phyloP scores from a whole-genome alignment of 2,329 filamentous ascomycete species.

The Venturia nashicola region DNA sequence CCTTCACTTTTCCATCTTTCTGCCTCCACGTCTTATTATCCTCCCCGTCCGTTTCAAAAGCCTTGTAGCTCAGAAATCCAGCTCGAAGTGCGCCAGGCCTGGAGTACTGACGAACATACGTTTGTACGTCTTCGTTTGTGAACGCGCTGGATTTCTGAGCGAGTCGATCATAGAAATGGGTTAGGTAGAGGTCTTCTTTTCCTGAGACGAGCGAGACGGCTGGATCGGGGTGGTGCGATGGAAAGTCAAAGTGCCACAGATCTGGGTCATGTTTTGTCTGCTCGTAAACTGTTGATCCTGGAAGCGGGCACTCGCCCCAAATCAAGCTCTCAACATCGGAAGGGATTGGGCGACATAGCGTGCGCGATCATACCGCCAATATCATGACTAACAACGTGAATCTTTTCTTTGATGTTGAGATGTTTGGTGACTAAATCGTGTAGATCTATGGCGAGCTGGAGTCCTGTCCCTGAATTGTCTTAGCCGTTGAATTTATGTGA shows the following conservation, averaged over 20 bases:
- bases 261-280: slow-evolving; percentile 18
- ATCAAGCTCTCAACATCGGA: slow-evolving; percentile 23
- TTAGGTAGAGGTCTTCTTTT: slow-evolving; percentile 18
- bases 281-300: slow-evolving; percentile 23
- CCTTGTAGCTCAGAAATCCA: slow-evolving; percentile 21
- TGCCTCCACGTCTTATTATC: slow-evolving; percentile 16
- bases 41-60: slow-evolving; percentile 22
- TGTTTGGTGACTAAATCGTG: slow-evolving; percentile 18
- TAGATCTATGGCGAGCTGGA: slow-evolving; percentile 26
- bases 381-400: slow-evolving; percentile 35
- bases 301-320: slow-evolving; percentile 33
- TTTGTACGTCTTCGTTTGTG: background rate
- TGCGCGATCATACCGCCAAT: slow-evolving; percentile 37
- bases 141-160: background rate
- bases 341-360: slow-evolving; percentile 27
- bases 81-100: slow-evolving; percentile 22
- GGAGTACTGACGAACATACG: slow-evolving; percentile 11
- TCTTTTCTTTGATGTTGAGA: slow-evolving; percentile 23
- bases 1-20: slow-evolving; percentile 16
- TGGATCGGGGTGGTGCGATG: slow-evolving; percentile 24
- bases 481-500: too few species aligned
- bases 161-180: background rate
- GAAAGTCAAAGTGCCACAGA: slow-evolving; percentile 32
- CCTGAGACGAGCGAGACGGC: slow-evolving; percentile 28
- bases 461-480: too few species aligned